These are phyloP conservation scores for Aspergillus carbonarius DNA, from an alignment of 2,329 filamentous ascomycete species.

Conservation along the genomic window DNA sequence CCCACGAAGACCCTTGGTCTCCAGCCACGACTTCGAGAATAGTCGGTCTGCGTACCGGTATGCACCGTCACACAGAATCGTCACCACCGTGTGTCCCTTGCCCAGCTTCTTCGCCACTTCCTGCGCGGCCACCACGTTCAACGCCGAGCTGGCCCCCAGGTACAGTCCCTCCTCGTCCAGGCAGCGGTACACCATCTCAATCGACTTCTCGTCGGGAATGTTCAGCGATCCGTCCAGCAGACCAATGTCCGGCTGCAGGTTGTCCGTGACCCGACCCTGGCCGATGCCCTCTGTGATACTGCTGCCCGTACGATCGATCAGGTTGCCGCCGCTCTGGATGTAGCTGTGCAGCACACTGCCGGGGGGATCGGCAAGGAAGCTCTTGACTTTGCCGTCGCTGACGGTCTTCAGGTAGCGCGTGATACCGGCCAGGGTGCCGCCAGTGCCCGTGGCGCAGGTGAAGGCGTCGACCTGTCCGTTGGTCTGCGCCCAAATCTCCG, in stretches of 20 bases:
- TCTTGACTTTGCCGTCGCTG: constrained; percentile 75
- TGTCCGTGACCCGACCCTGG: constrained; percentile 94
- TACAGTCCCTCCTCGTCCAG: constrained; percentile 95
- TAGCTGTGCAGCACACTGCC: constrained; percentile 93
- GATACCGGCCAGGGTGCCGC: constrained; percentile 82
- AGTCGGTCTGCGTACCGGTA: constrained; percentile 93
- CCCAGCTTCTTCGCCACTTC: constrained; percentile 90
- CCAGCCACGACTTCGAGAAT: constrained; percentile 89
- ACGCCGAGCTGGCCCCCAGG: constrained; percentile 84
- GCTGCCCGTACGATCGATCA: constrained; percentile 76
- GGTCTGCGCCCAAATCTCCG: constrained; percentile 96
- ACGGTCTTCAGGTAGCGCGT: constrained; percentile 86
- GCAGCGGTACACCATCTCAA: constrained; percentile 96
- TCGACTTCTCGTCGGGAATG: constrained; percentile 89
- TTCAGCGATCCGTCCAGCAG: constrained; percentile 80
- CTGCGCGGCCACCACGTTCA: constrained; percentile 94
- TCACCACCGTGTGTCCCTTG: constrained; percentile 86
- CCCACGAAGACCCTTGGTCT: constrained; percentile 76
- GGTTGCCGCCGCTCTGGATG: constrained; percentile 77
- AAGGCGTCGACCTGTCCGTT: constrained; percentile 84
- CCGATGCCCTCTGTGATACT: constrained; percentile 98
- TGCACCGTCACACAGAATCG: constrained; percentile 92
- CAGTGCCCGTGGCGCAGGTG: constrained; percentile 91
- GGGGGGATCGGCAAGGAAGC: constrained; percentile 89
- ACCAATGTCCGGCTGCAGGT: constrained; percentile 79